Evolutionary conservation across 768 basidiomycete species (phyloP).

Genomic region (Grammothele lineata): DNA sequence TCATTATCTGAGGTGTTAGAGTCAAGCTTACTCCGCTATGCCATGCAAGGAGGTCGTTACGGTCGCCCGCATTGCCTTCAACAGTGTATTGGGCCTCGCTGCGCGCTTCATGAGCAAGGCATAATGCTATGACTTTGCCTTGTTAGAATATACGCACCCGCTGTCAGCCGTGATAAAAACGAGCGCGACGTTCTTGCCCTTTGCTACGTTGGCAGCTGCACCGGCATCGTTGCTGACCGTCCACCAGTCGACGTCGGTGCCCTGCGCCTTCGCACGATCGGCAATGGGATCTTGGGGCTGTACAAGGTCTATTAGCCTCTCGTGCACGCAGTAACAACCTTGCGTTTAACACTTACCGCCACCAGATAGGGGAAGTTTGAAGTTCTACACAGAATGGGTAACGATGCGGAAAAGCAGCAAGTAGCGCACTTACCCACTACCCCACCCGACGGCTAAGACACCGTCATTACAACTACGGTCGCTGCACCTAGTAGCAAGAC

Average conservation of each 20-base stretch:
- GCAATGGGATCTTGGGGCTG: conserved; percentile 40
- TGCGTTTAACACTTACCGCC: conserved; percentile 26
- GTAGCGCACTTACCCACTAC: conserved; percentile 24
- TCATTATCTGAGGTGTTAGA: not conserved
- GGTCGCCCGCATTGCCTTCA: conserved; percentile 30
- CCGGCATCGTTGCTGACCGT: conserved; percentile 48
- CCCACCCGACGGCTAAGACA: conserved; percentile 60
- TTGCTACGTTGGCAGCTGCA: conserved; percentile 39
- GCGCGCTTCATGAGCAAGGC: too few relatives aligned
- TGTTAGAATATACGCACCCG: conserved; percentile 10
- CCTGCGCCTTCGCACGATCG: conserved; percentile 29
- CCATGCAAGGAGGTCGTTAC: conserved; percentile 27
- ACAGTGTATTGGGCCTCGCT: conserved; percentile 30
- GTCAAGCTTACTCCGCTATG: conserved; percentile 19
- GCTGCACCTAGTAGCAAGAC: conserved; percentile 31
- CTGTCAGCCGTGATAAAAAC: conserved; percentile 49
- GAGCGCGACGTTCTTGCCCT: conserved; percentile 46
- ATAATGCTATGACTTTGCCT: too few relatives aligned
- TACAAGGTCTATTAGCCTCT: not conserved
- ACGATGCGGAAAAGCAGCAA: too few relatives aligned
- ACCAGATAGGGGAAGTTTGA: conserved; percentile 49
- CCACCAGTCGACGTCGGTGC: conserved; percentile 38
- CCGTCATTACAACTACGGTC: conserved; percentile 59
- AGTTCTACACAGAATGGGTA: conserved; percentile 30
- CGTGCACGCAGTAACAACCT: not conserved